Evolutionary conservation across 768 basidiomycete genomes (phyloP).

Genomic region (Russula vinacea): DNA sequence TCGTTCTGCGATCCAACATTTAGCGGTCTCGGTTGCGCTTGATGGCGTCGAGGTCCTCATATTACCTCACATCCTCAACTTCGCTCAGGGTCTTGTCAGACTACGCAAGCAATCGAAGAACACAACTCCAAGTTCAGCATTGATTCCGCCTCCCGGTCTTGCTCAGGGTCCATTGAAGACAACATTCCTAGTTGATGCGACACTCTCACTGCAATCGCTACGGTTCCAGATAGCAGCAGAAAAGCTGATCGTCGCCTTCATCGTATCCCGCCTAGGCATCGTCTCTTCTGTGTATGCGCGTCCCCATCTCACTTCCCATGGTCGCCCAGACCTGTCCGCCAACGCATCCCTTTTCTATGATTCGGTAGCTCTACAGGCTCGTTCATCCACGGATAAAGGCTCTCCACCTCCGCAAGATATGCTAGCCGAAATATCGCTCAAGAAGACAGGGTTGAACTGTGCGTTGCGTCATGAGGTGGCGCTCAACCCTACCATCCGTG

Average conservation of each 20-base stretch:
- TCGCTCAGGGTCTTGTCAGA: slow-evolving; percentile 25
- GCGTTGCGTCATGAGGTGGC: slow-evolving; percentile 48
- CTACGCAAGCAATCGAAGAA: slow-evolving; percentile 11
- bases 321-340: slow-evolving; percentile 41
- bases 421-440: slow-evolving; percentile 58
- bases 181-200: slow-evolving; percentile 38
- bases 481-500: slow-evolving; percentile 41
- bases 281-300: slow-evolving; percentile 36
- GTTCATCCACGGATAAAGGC: slow-evolving; percentile 45
- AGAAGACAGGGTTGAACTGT: slow-evolving; percentile 45
- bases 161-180: slow-evolving; percentile 11
- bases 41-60: slow-evolving; percentile 25
- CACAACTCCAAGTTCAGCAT: not conserved
- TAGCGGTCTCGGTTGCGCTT: slow-evolving; percentile 22
- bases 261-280: slow-evolving; percentile 42
- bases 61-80: slow-evolving; percentile 28
- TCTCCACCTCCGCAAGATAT: slow-evolving; percentile 49
- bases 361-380: slow-evolving; percentile 56
- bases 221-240: slow-evolving; percentile 65
- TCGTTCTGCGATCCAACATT: slow-evolving; percentile 23
- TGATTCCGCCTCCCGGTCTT: not conserved
- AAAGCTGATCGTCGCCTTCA: slow-evolving; percentile 64
- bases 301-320: slow-evolving; percentile 33
- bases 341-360: slow-evolving; percentile 50
- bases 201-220: slow-evolving; percentile 44